phyloP scores from a whole-genome alignment of 2,329 filamentous ascomycete species.

The Neonectria coccinea region DNA sequence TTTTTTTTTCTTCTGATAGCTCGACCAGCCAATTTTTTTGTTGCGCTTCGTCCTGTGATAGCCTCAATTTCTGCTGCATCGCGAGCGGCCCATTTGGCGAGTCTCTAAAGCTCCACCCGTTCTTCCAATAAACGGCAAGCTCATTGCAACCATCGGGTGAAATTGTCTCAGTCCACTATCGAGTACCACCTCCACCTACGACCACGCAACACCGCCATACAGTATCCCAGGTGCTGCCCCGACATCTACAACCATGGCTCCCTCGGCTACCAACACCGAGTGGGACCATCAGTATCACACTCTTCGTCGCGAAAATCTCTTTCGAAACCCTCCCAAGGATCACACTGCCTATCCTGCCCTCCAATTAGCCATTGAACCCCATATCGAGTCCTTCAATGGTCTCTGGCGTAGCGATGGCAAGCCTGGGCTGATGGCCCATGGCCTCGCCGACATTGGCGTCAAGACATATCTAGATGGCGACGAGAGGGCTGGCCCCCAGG shows the following conservation, averaged over 20 bases:
- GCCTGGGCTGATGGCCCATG: constrained; percentile 73
- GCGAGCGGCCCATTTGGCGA: constrained; percentile 37
- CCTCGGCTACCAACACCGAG: constrained; percentile 70
- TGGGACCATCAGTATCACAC: constrained; percentile 93
- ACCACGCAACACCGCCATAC: constrained; percentile 13
- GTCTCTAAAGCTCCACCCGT: constrained; percentile 29
- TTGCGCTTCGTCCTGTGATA: constrained; percentile 39
- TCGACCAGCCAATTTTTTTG: constrained; percentile 38
- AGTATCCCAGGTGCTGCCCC: constrained; percentile 16
- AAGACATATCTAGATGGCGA: constrained; percentile 89
- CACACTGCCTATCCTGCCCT: constrained; percentile 89
- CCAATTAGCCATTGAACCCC: constrained; percentile 86
- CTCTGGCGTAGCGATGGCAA: constrained; percentile 80
- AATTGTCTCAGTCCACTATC: constrained; percentile 5
- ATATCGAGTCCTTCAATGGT: constrained; percentile 95
- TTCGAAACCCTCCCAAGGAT: constrained; percentile 88
- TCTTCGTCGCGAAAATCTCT: constrained; percentile 86
- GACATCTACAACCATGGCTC: constrained; percentile 61
- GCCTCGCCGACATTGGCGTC: constrained; percentile 87
- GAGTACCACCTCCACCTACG: constrained; percentile 3
- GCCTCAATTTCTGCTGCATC: constrained; percentile 43
- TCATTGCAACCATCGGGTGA: constrained; percentile 1
- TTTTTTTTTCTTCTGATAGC: constrained; percentile 45
- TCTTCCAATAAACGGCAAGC: constrained; percentile 27
- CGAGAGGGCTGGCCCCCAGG: constrained; percentile 67